Evolutionary conservation across 2,329 filamentous ascomycete genomes (phyloP).

Genomic region (Exophiala alcalophila): DNA sequence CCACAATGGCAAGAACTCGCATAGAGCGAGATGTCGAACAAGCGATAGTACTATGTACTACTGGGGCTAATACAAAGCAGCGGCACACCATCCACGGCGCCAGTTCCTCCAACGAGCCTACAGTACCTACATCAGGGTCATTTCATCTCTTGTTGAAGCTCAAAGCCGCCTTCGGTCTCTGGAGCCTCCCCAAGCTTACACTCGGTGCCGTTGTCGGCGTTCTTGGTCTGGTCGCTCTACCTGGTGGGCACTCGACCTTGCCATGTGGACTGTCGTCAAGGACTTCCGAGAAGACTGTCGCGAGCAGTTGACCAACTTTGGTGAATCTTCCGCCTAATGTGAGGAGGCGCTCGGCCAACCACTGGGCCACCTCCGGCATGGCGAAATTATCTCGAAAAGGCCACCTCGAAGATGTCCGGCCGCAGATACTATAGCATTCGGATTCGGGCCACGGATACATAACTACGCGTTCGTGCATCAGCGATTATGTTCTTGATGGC

Average conservation of each 20-base stretch:
- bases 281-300: constrained; percentile 4
- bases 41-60: too few relatives aligned
- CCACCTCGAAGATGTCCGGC: background rate
- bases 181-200: background rate
- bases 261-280: constrained; percentile 4
- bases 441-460: background rate
- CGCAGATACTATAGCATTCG: background rate
- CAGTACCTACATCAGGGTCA: too few relatives aligned
- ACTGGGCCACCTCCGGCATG: background rate
- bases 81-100: too few relatives aligned
- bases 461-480: background rate
- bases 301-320: constrained; percentile 3
- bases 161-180: too few relatives aligned
- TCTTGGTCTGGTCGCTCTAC: background rate
- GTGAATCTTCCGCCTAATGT: background rate
- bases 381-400: constrained; percentile 1
- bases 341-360: background rate
- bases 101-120: too few relatives aligned
- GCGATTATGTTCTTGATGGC: background rate
- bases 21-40: too few relatives aligned
- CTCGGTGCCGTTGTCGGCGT: background rate
- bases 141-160: too few relatives aligned
- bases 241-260: constrained; percentile 3
- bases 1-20: too few relatives aligned
- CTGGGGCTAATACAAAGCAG: too few relatives aligned